A percentile compares a stretch with the other conserved stretches of the same genome.
These are phyloP conservation scores for Hymenochaete sp. DNA, from an alignment of 1,284 basidiomycete genomes.

Conservation along the genomic window DNA sequence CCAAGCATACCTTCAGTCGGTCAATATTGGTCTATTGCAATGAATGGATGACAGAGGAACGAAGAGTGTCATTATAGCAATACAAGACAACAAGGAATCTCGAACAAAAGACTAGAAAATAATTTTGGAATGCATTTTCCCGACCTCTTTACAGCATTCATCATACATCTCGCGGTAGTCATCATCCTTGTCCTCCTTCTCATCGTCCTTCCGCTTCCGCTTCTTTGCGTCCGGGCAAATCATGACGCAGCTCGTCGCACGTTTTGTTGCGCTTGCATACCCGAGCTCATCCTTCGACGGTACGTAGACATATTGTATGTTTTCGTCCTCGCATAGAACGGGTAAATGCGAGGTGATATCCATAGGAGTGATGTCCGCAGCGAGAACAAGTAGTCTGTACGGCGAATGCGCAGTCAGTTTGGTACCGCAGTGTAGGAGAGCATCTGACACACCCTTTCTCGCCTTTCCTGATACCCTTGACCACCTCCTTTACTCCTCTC, in stretches of 20 bases:
- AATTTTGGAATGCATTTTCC: constrained; percentile 67
- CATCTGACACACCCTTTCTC: constrained; percentile 74
- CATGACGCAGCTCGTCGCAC: constrained; percentile 97
- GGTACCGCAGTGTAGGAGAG: constrained; percentile 6
- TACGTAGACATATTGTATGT: constrained; percentile 88
- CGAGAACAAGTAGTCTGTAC: constrained; percentile 80
- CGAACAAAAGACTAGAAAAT: constrained; percentile 41
- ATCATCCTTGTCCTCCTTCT: constrained; percentile 58
- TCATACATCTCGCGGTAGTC: constrained; percentile 82
- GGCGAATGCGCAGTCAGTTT: not conserved
- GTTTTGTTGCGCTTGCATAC: constrained; percentile 91
- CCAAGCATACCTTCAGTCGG: too few relatives aligned
- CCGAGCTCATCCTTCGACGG: constrained; percentile 91
- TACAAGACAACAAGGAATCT: constrained; percentile 10
- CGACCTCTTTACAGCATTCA: constrained; percentile 79
- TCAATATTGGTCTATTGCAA: too few relatives aligned
- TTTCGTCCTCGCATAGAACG: constrained; percentile 88
- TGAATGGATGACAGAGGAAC: not conserved
- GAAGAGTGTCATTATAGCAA: not conserved
- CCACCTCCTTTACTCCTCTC: constrained; percentile 93
- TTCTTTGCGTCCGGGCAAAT: constrained; percentile 75
- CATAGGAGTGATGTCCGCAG: constrained; percentile 95
- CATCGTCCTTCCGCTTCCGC: constrained; percentile 54
- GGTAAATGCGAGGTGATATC: constrained; percentile 98
- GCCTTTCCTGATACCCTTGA: constrained; percentile 91